Evolutionary conservation across 768 basidiomycete genomes (phyloP), one percentile per base, ranked within the genome.

Genomic region (Leccinum boreale): DNA sequence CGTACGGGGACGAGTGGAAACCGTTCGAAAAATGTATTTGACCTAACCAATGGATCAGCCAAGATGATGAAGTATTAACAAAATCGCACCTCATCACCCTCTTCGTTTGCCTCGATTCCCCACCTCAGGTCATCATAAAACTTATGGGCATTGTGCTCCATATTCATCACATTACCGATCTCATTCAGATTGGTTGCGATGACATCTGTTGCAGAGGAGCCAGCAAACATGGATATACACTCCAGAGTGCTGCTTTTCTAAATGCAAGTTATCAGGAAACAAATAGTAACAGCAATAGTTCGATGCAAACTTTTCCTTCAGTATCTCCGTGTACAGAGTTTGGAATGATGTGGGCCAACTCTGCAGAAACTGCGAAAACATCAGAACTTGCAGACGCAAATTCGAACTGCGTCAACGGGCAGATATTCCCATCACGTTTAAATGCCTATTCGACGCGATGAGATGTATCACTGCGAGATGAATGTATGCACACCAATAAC

Each of bases 161-260:
- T 57, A 28, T 50, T 50, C 54, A 57, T 50, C 9, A 10, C 56
- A 53, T 57, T 45, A 5, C 51, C 17, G 3, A 46, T 54, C 29
- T 3, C 7, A 26, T 45, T 45, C 51, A 57, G n/a, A 57, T 45
- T 15, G n/a, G 0, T 2, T 29, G 17, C 9, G 11, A 57, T 21
- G 12, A 17, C 12, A 19, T 45, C 12, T 45, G 19, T 45, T 45
- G 44, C 19, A 6, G 10, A 4, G 6, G 9, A 14, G 21, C 57
- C 57, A 1, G 57, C 57, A 49, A 58, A 50, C 31, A 50, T 50
- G 11, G 57, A 35, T 26, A 58, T 58, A 28, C 39, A 50, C 31
- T 50, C 31, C 29, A 56, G 24, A 26, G 42, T 33, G 23, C 49
- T 23, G 29, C 4, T 4, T 9, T 6, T 17, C 24, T 48, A 3